Base-by-base conservation (phyloP, 108 stramenopile genomes). In the Nannochloropsis gaditana region DNA sequence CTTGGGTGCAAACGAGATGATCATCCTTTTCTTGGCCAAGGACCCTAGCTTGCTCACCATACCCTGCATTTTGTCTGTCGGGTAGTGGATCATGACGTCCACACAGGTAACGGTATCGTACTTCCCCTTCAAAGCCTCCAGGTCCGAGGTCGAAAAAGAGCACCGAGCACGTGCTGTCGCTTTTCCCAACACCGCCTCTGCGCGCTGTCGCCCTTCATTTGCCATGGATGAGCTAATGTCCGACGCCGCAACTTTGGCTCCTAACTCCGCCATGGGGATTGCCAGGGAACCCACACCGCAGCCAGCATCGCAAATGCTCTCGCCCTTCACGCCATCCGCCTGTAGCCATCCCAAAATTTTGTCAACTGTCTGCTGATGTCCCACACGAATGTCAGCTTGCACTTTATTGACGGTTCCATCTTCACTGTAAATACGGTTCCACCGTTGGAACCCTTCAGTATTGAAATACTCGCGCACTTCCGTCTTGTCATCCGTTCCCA, bases 381-480 rank as follows among this genome's bases (percentile, higher is more conserved):
- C 97, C 80, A 91, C 94, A 42, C 97, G 93, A 84, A 97, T 97
- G 91, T 97, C 97, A 79, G 95, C 79, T 87, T 97, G 97, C 8
- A 97, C 97, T 8, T 81, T 21, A 11, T 81, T 21, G 21, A 41
- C 41, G 19, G 80, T 81, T 31, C 80, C 21, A 81, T 41, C 80
- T 79, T 85, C 44, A 44, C 44, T 79, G 17, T 44, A 50, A 92
- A 8, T 95, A 94, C 42, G 94, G 89, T 97, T 96, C 97, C 97
- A 97, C 84, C 97, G 93, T 80, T 94, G 95, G 93, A 97, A 97
- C n/a, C 97, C 97, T 88, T 97, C 96, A 82, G 94, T 94, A 90
- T 97, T 97, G 94, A 97, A 97, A 90, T 97, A 97, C 84, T 96
- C 94, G 10, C 94, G 93, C 44, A 97, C 97, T 91, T 97, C 97